These are phyloP conservation scores for Volutella citrinella DNA, from an alignment of 2,329 filamentous ascomycete species.

Conservation along the genomic window DNA sequence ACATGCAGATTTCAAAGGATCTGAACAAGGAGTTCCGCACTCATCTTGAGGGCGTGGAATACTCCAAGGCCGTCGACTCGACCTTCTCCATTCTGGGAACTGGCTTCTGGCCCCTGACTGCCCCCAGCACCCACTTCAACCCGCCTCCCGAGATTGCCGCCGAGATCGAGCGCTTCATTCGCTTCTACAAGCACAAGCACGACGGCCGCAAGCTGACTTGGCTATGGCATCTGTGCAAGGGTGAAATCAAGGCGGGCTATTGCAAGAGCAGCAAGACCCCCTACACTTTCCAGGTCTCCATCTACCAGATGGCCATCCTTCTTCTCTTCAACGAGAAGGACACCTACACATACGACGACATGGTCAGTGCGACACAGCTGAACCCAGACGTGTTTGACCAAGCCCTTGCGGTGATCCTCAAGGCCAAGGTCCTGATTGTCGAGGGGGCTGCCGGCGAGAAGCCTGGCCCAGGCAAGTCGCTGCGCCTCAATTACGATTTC, in stretches of 20 bases:
- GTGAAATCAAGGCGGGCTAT: constrained; percentile 92
- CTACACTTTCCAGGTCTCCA: constrained; percentile 95
- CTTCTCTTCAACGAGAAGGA: constrained; percentile 93
- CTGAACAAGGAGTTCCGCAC: constrained; percentile 87
- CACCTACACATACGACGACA: constrained; percentile 81
- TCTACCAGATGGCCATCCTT: constrained; percentile 96
- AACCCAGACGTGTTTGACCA: constrained; percentile 82
- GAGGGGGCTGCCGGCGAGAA: constrained; percentile 67
- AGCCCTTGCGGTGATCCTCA: constrained; percentile 80
- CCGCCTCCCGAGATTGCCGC: constrained; percentile 81
- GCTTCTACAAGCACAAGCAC: constrained; percentile 95
- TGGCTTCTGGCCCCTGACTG: constrained; percentile 91
- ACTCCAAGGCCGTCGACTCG: constrained; percentile 73
- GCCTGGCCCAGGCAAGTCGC: constrained; percentile 73
- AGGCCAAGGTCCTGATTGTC: constrained; percentile 83
- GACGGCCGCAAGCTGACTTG: constrained; percentile 94
- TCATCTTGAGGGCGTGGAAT: constrained; percentile 54
- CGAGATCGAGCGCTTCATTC: constrained; percentile 85
- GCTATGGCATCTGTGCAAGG: constrained; percentile 98
- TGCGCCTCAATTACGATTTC: constrained; percentile 88
- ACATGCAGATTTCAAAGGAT: constrained; percentile 98
- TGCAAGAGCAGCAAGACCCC: constrained; percentile 85
- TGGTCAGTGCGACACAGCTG: constrained; percentile 76
- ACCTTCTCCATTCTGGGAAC: constrained; percentile 92
- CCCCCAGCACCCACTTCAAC: constrained; percentile 84